A percentile compares a stretch with the other conserved stretches of the same genome.
These are phyloP conservation scores for Solanum clarkiae DNA, from an alignment of 257 asterid genomes.

Conservation along the genomic window DNA sequence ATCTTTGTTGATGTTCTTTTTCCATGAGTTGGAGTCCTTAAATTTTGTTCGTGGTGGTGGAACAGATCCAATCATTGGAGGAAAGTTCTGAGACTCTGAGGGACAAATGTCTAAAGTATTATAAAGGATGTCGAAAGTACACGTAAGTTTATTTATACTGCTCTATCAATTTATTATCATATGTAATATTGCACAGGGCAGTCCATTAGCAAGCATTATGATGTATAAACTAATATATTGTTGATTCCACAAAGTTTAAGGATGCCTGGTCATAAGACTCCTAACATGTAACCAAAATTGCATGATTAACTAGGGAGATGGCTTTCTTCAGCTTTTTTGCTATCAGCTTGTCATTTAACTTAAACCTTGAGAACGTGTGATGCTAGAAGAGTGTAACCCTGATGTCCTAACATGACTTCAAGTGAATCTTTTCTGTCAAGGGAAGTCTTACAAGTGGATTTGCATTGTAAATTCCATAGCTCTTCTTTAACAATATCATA, in stretches of 20 bases:
- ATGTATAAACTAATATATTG: background rate
- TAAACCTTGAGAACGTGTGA: background rate
- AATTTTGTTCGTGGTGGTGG: conserved; percentile 17
- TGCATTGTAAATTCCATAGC: background rate
- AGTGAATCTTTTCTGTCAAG: background rate
- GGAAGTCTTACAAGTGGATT: background rate
- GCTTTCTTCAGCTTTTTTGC: background rate
- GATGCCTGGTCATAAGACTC: background rate
- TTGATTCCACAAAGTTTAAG: background rate
- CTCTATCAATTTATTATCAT: background rate
- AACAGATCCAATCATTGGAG: conserved; percentile 88
- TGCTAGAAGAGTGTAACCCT: background rate
- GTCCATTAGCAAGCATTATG: background rate
- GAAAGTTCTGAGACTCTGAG: conserved; percentile 74
- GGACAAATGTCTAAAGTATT: conserved; percentile 77
- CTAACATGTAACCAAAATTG: background rate
- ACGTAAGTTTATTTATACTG: conserved; percentile 37
- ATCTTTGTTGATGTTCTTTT: background rate
- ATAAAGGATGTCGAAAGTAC: conserved; percentile 90
- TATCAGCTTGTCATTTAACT: background rate
- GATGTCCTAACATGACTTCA: background rate
- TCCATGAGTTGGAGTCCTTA: conserved; percentile 4
- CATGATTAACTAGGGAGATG: background rate
- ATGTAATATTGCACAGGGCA: background rate
- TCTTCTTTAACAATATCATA: background rate